phyloP scores from a whole-genome alignment of 2,329 filamentous ascomycete genomes.

The Seiridium unicorne region DNA sequence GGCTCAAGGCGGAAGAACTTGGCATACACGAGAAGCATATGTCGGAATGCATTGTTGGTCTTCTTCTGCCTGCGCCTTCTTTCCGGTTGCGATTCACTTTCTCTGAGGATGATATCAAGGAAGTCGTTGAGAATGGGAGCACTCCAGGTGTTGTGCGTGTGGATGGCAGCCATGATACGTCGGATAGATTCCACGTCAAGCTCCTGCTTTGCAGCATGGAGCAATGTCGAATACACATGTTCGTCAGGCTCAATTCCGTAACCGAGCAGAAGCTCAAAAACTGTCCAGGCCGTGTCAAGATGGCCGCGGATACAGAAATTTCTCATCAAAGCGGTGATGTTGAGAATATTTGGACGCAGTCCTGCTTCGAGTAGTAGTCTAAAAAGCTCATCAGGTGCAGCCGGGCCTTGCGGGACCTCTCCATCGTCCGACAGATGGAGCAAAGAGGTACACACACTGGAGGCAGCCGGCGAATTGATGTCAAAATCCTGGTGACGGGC shows the following conservation, averaged over 20 bases:
- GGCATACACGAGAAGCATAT: slow-evolving; percentile 48
- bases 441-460: slow-evolving; percentile 58
- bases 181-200: slow-evolving; percentile 53
- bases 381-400: slow-evolving; percentile 53
- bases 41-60: slow-evolving; percentile 37
- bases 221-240: slow-evolving; percentile 66
- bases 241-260: slow-evolving; percentile 62
- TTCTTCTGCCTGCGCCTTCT: slow-evolving; percentile 28
- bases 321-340: slow-evolving; percentile 67
- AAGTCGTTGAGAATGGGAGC: slow-evolving; percentile 48
- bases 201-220: slow-evolving; percentile 66
- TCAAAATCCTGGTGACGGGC: slow-evolving; percentile 32
- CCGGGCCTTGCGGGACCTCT: slow-evolving; percentile 34
- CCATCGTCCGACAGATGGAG: slow-evolving; percentile 40
- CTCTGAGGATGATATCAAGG: slow-evolving; percentile 49
- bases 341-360: slow-evolving; percentile 59
- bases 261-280: slow-evolving; percentile 61
- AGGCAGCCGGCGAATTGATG: slow-evolving; percentile 44
- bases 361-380: slow-evolving; percentile 58
- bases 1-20: slow-evolving; percentile 46
- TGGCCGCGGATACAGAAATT: slow-evolving; percentile 69
- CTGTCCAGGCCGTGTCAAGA: slow-evolving; percentile 59
- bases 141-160: slow-evolving; percentile 44
- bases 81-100: slow-evolving; percentile 34
- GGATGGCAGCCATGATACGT: slow-evolving; percentile 52